Conservation (phyloP, 2,329 filamentous ascomycete genomes). For the Fusarium oxysporum region DNA sequence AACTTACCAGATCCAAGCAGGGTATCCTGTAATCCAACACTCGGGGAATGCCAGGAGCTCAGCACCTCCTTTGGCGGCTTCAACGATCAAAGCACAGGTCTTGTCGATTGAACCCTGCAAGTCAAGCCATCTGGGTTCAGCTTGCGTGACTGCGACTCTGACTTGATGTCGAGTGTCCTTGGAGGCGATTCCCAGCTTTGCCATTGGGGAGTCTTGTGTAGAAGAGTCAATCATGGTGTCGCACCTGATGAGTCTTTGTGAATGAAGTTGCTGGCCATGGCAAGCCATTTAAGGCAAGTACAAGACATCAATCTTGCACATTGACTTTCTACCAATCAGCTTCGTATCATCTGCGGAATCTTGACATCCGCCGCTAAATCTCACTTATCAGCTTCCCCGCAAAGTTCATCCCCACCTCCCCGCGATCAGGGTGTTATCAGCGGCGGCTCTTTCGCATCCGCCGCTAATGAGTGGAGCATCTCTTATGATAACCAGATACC, state of each 20-base stretch:
- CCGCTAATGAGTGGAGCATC: background rate
- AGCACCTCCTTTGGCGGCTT: slow-evolving; percentile 55
- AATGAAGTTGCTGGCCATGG: background rate
- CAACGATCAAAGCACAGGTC: slow-evolving; percentile 15
- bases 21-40: slow-evolving; percentile 60
- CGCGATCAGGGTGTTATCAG: background rate
- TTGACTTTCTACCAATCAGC: background rate
- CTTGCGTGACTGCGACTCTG: slow-evolving; percentile 34
- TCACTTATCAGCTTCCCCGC: background rate
- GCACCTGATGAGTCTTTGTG: background rate
- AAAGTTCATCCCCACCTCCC: background rate
- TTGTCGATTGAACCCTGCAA: slow-evolving; percentile 33
- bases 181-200: no score
- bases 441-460: background rate
- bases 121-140: slow-evolving; percentile 39
- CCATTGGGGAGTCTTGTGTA: background rate
- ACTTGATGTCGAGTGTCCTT: background rate
- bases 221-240: background rate
- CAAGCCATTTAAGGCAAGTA: no score
- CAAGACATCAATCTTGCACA: background rate
- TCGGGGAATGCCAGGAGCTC: slow-evolving; percentile 66
- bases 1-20: slow-evolving; percentile 15
- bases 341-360: background rate
- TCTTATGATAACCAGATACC: background rate
- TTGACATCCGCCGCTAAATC: background rate